These are phyloP conservation scores for Xylariaceae sp. DNA, from an alignment of 2,329 filamentous ascomycete species.

Conservation along the genomic window DNA sequence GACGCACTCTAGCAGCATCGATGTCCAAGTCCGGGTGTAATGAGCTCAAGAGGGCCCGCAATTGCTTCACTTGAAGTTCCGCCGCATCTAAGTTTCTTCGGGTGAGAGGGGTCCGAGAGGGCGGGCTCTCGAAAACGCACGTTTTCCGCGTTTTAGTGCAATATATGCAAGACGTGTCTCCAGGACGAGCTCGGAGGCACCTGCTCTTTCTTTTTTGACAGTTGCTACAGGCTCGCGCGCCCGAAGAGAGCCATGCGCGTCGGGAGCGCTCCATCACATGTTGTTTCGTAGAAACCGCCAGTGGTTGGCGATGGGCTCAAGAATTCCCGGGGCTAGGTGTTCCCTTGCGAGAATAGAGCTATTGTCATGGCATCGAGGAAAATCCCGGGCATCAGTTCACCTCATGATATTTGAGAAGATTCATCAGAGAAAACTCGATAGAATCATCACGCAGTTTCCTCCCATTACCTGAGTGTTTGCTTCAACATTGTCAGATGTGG, in stretches of 20 bases:
- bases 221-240: constrained; percentile 3
- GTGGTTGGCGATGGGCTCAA: too few relatives aligned
- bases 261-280: not conserved
- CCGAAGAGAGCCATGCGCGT: not conserved
- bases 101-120: constrained; percentile 6
- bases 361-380: too few relatives aligned
- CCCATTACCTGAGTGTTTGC: too few relatives aligned
- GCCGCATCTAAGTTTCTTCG: constrained; percentile 3
- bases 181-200: constrained; percentile 3
- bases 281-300: too few relatives aligned
- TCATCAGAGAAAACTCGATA: too few relatives aligned
- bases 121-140: constrained; percentile 3
- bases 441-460: too few relatives aligned
- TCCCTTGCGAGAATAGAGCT: too few relatives aligned
- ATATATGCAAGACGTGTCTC: not conserved
- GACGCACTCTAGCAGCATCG: constrained; percentile 1
- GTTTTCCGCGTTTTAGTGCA: constrained; percentile 1
- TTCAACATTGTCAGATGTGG: too few relatives aligned
- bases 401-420: too few relatives aligned
- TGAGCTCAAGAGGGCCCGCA: constrained; percentile 2
- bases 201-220: constrained; percentile 8
- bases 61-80: constrained; percentile 1
- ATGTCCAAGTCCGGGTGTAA: constrained; percentile 4
- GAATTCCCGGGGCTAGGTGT: too few relatives aligned
- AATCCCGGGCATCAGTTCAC: too few relatives aligned